Conservation (phyloP, 176 grass and related monocot genomes). For the Aegilops longissima region DNA sequence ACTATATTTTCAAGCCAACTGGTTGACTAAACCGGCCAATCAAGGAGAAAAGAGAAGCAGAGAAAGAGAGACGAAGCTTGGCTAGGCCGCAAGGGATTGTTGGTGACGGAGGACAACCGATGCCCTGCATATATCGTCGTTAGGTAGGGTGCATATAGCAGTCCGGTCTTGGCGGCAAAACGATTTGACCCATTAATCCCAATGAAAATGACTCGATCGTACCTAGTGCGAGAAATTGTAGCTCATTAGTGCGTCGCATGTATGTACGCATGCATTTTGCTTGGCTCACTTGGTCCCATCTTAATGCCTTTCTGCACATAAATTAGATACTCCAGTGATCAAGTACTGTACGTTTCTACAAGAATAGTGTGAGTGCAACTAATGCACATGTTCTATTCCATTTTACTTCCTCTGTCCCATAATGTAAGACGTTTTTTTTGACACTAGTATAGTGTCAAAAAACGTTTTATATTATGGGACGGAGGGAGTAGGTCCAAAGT, state of each 20-base stretch:
- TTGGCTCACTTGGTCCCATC: background rate
- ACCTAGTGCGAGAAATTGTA: background rate
- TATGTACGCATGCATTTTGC: background rate
- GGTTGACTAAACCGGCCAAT: background rate
- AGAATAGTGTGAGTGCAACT: background rate
- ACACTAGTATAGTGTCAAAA: no score
- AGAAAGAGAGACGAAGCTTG: background rate
- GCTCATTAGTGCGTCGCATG: background rate
- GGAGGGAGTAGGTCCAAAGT: background rate
- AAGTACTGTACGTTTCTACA: background rate
- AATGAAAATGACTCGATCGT: conserved; percentile 1
- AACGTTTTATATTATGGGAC: no score
- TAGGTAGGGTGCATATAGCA: background rate
- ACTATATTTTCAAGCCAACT: background rate
- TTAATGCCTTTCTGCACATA: background rate
- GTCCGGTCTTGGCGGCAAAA: conserved; percentile 27
- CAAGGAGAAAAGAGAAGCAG: background rate
- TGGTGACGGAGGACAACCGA: background rate
- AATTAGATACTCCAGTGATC: background rate
- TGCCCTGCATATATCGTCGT: background rate
- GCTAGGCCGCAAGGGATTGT: background rate
- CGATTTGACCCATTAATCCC: conserved; percentile 1
- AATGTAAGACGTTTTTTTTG: no score
- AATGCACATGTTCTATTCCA: background rate
- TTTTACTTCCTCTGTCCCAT: no score